phyloP scores from a whole-genome alignment of 257 asterid genomes.

The Gardenia jasminoides region DNA sequence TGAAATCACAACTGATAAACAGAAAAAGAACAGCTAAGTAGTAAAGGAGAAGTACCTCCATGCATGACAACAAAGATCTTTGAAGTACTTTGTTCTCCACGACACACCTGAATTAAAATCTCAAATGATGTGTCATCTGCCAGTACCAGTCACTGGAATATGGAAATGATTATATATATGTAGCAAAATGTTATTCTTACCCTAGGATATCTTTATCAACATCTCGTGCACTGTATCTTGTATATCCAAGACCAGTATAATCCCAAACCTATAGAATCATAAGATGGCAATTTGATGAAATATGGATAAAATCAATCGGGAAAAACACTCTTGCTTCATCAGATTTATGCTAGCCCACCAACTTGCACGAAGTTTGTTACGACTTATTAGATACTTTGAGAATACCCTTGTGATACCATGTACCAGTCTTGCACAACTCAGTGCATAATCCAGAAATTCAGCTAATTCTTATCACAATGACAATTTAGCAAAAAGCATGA shows the following conservation, averaged over 20 bases:
- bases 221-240: slow-evolving; percentile 83
- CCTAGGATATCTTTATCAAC: slow-evolving; percentile 73
- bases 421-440: neutral
- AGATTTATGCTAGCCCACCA: too few relatives aligned
- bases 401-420: neutral
- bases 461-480: neutral
- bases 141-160: slow-evolving; percentile 16
- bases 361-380: too few relatives aligned
- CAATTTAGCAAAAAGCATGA: neutral
- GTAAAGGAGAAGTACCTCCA: slow-evolving; percentile 67
- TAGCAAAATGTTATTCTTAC: slow-evolving; percentile 39
- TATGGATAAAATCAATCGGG: too few relatives aligned
- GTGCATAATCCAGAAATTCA: neutral
- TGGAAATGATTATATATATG: neutral
- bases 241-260: slow-evolving; percentile 89
- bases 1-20: neutral
- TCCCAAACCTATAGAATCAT: slow-evolving; percentile 81
- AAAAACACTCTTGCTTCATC: too few relatives aligned
- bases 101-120: slow-evolving; percentile 72
- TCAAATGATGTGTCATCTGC: slow-evolving; percentile 30
- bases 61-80: slow-evolving; percentile 60
- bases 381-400: neutral
- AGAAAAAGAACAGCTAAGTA: neutral
- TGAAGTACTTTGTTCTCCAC: slow-evolving; percentile 98
- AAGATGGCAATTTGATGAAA: neutral